These are phyloP conservation scores for Cyberlindnera amylophila DNA, from an alignment of 805 yeast genomes.

Conservation along the genomic window DNA sequence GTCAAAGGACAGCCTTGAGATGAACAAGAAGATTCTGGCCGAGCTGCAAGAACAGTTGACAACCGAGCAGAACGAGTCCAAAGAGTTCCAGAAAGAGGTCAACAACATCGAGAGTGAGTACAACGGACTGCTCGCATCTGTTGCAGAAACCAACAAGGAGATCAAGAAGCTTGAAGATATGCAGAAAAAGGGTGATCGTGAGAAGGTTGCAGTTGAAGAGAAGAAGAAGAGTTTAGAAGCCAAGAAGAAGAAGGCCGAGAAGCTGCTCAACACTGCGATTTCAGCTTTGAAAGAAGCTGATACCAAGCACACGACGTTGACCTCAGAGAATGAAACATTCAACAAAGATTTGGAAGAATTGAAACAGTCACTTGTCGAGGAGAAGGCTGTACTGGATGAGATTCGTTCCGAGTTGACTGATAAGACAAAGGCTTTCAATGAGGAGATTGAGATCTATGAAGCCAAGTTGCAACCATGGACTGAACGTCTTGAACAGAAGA, in stretches of 20 bases:
- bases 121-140: constrained; percentile 19
- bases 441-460: constrained; percentile 60
- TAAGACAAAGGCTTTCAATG: constrained; percentile 67
- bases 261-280: constrained; percentile 46
- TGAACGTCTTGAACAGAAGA: constrained; percentile 57
- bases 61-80: constrained; percentile 40
- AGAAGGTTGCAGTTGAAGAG: constrained; percentile 70
- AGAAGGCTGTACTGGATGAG: constrained; percentile 53
- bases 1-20: constrained; percentile 37
- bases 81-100: constrained; percentile 38
- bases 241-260: constrained; percentile 57
- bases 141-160: constrained; percentile 25
- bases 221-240: constrained; percentile 60
- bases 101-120: constrained; percentile 30
- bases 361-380: constrained; percentile 42
- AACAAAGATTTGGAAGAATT: constrained; percentile 44
- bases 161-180: constrained; percentile 32
- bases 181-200: constrained; percentile 47
- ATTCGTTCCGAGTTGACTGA: constrained; percentile 65
- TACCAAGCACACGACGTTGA: constrained; percentile 42
- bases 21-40: constrained; percentile 35
- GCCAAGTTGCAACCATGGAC: constrained; percentile 80
- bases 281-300: constrained; percentile 42
- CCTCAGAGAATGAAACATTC: constrained; percentile 41
- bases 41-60: constrained; percentile 40